These are phyloP conservation scores for Trichosanthes cucumerina DNA, from an alignment of 306 rosid genomes.

Conservation along the genomic window DNA sequence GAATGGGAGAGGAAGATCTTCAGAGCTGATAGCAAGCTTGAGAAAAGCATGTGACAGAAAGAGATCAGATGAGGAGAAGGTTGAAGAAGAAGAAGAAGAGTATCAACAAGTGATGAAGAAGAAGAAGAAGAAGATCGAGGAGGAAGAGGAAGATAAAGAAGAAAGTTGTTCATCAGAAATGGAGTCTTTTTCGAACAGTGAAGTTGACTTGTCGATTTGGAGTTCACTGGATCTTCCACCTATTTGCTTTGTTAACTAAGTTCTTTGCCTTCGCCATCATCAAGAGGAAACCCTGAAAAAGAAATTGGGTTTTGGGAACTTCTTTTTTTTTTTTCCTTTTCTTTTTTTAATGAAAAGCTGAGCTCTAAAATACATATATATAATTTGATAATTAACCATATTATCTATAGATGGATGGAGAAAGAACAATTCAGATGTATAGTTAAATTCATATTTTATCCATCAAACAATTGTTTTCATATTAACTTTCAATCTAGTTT, in stretches of 20 bases:
- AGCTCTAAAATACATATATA: neutral
- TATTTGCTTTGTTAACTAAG: constrained; percentile 61
- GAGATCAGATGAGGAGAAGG: constrained; percentile 24
- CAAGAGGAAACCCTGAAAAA: neutral
- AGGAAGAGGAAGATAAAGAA: constrained; percentile 27
- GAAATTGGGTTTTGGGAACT: neutral
- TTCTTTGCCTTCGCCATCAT: neutral
- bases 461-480: too few species aligned
- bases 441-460: neutral
- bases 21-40: constrained; percentile 29
- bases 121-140: constrained; percentile 18
- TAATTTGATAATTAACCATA: neutral
- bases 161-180: constrained; percentile 17
- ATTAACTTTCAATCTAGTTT: too few species aligned
- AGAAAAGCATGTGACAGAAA: constrained; percentile 41
- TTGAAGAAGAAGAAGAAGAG: constrained; percentile 13
- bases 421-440: neutral
- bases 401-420: neutral
- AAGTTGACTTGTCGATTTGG: constrained; percentile 68
- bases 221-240: constrained; percentile 85
- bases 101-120: constrained; percentile 5
- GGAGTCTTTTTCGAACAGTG: constrained; percentile 27
- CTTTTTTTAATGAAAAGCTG: neutral
- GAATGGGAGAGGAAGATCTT: constrained; percentile 34
- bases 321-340: neutral